Conservation (phyloP, 1,284 basidiomycete genomes). For the Waitea zeae region DNA sequence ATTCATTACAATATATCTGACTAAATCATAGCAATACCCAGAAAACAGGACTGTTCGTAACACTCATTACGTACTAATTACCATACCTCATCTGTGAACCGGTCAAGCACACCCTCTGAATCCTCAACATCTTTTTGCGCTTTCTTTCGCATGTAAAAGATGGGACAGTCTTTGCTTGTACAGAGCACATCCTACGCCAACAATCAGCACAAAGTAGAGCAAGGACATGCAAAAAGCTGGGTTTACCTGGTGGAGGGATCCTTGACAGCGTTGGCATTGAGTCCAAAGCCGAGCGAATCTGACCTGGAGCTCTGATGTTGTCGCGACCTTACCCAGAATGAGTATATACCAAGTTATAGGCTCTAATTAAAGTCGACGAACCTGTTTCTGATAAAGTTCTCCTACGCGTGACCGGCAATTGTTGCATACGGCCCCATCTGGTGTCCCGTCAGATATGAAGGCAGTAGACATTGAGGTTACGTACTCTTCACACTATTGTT, state of each 20-base stretch:
- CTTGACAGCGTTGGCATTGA: slow-evolving; percentile 92
- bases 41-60: no score
- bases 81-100: slow-evolving; percentile 66
- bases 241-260: slow-evolving; percentile 79
- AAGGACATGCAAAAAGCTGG: neutral
- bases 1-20: no score
- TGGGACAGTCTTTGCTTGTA: slow-evolving; percentile 93
- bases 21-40: no score
- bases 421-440: slow-evolving; percentile 84
- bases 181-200: slow-evolving; percentile 82
- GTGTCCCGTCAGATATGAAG: slow-evolving; percentile 4
- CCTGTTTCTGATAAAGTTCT: slow-evolving; percentile 87
- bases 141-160: slow-evolving; percentile 95
- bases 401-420: slow-evolving; percentile 76
- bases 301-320: slow-evolving; percentile 68
- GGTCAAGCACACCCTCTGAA: slow-evolving; percentile 54
- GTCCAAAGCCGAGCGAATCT: slow-evolving; percentile 92
- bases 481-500: slow-evolving; percentile 58
- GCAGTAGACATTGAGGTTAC: slow-evolving; percentile 8
- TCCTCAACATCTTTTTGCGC: slow-evolving; percentile 93
- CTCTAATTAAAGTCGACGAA: no score
- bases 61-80: no score
- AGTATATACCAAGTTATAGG: no score
- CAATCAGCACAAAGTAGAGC: slow-evolving; percentile 1
- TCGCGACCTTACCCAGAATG: no score